phyloP scores from a whole-genome alignment of 108 stramenopile species.

The Skeletonema tropicum region DNA sequence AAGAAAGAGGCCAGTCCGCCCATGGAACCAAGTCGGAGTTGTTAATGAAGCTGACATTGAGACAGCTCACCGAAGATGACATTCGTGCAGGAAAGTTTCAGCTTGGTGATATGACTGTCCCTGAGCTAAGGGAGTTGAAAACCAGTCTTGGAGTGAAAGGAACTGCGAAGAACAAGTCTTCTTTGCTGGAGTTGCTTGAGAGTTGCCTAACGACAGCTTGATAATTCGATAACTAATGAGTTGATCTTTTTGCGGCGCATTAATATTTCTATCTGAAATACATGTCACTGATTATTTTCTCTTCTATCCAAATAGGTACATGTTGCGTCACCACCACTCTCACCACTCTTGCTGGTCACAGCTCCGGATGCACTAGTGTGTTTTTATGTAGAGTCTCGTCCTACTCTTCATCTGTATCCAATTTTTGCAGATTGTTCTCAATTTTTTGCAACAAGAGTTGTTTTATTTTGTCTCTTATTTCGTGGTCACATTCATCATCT shows the following conservation, averaged over 20 bases:
- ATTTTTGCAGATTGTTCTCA: background rate
- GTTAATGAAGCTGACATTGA: slow-evolving; percentile 53
- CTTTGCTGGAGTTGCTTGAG: slow-evolving; percentile 10
- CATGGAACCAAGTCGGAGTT: slow-evolving; percentile 65
- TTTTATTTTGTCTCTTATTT: background rate
- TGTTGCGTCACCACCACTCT: too few species aligned
- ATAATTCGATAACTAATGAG: background rate
- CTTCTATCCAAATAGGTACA: too few species aligned
- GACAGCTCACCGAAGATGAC: slow-evolving; percentile 53
- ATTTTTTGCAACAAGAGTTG: slow-evolving; percentile 16
- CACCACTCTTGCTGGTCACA: too few species aligned
- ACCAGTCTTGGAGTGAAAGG: slow-evolving; percentile 35
- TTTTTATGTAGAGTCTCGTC: too few species aligned
- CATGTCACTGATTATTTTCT: too few species aligned
- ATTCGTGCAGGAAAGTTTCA: slow-evolving; percentile 42
- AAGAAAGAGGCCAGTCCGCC: slow-evolving; percentile 27
- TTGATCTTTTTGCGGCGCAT: background rate
- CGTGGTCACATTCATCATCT: background rate
- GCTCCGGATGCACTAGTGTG: too few species aligned
- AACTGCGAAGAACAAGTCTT: slow-evolving; percentile 17
- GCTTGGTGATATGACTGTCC: slow-evolving; percentile 32
- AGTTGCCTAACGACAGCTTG: slow-evolving; percentile 7
- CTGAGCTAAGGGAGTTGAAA: slow-evolving; percentile 51
- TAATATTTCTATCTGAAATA: background rate
- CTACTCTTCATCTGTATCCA: background rate